Percentiles rank a stretch among this genome's conserved stretches.
phyloP scores from a whole-genome alignment of 2,329 filamentous ascomycete genomes.

The Escovopsis sp. region DNA sequence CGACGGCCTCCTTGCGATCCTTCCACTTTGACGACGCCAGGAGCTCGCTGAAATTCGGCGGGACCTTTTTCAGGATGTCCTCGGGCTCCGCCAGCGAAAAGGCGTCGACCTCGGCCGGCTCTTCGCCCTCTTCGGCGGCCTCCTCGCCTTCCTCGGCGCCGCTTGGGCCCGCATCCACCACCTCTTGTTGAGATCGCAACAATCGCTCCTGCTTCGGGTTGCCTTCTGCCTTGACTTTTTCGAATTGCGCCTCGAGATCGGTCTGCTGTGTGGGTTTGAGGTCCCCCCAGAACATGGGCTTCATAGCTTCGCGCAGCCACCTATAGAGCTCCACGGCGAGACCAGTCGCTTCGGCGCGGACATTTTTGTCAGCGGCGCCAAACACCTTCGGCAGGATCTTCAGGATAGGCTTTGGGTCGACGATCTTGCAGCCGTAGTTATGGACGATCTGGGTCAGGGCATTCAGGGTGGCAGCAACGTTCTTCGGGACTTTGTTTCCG shows the following conservation, averaged over 20 bases:
- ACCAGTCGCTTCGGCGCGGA: conserved; percentile 83
- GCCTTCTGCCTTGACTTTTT: conserved; percentile 78
- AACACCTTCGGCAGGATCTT: conserved; percentile 84
- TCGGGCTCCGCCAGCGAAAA: conserved; percentile 77
- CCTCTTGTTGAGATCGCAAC: conserved; percentile 77
- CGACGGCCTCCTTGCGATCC: conserved; percentile 86
- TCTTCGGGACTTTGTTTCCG: conserved; percentile 81
- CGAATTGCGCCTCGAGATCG: conserved; percentile 87
- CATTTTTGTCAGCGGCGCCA: conserved; percentile 94
- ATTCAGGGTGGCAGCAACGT: conserved; percentile 56
- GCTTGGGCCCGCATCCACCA: conserved; percentile 54
- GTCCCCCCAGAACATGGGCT: conserved; percentile 93
- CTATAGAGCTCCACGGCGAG: conserved; percentile 88
- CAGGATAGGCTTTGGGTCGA: conserved; percentile 83
- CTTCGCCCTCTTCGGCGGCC: conserved; percentile 35
- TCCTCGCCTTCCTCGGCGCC: conserved; percentile 45
- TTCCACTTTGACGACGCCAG: conserved; percentile 94
- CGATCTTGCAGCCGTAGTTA: conserved; percentile 85
- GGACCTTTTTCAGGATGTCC: conserved; percentile 69
- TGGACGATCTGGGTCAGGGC: conserved; percentile 77
- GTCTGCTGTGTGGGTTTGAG: conserved; percentile 90
- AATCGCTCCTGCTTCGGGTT: conserved; percentile 81
- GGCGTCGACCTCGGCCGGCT: conserved; percentile 54
- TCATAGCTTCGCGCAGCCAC: conserved; percentile 96
- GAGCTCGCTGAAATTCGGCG: conserved; percentile 68